Evolutionary conservation across 306 rosid genomes (phyloP).

Genomic region (Vigna reflexopilosa): DNA sequence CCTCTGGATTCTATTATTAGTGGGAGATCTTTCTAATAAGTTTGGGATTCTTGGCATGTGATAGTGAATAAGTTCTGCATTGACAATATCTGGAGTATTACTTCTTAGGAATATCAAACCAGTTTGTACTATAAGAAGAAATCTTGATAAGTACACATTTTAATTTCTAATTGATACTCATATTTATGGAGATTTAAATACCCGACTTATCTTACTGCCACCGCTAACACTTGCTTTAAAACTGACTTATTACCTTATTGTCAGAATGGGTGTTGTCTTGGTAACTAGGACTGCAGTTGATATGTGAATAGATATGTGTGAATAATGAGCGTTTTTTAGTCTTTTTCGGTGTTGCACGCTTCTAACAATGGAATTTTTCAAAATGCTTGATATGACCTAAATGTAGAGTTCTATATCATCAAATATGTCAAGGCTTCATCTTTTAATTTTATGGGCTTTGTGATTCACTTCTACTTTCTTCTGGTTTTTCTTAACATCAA

Average conservation of each 20-base stretch:
- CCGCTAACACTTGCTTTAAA: no score
- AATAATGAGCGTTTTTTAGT: no score
- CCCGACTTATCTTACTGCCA: no score
- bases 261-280: conserved; percentile 18
- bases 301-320: not conserved
- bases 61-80: conserved; percentile 31
- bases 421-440: not conserved
- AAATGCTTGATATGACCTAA: not conserved
- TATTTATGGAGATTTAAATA: not conserved
- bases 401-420: not conserved
- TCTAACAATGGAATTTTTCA: conserved; percentile 10
- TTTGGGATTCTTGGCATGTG: conserved; percentile 30
- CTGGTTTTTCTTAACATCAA: not conserved
- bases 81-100: conserved; percentile 18
- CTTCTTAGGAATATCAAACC: conserved; percentile 20
- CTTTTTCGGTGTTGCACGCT: no score
- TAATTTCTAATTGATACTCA: conserved; percentile 8
- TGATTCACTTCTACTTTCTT: not conserved
- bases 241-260: conserved; percentile 11
- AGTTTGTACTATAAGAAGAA: not conserved
- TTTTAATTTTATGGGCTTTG: not conserved
- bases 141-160: conserved; percentile 1
- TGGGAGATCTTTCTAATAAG: conserved; percentile 14
- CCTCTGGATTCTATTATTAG: conserved; percentile 13
- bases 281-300: not conserved